Evolutionary conservation across 345 rosid species (phyloP).

Genomic region (Eucalyptus pumila): DNA sequence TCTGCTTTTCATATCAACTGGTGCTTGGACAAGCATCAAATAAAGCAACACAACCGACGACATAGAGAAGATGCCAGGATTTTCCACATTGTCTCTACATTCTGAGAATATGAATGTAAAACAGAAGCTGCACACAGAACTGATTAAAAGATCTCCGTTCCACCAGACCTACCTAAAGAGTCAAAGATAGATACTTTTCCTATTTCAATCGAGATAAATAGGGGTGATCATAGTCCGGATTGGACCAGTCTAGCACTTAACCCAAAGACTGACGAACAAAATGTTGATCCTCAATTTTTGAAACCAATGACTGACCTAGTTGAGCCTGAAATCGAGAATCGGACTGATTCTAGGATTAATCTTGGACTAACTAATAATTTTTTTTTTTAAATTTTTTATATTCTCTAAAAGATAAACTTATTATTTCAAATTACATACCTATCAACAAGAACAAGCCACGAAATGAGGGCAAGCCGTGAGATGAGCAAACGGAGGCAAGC

Average conservation of each 20-base stretch:
- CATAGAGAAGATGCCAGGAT: not conserved
- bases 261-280: too few species aligned
- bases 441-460: too few species aligned
- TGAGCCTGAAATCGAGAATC: accelerated
- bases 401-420: too few species aligned
- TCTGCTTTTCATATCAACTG: not conserved
- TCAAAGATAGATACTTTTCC: not conserved
- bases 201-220: not conserved
- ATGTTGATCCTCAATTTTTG: too few species aligned
- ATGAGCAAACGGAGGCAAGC: too few species aligned
- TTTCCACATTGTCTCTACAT: not conserved
- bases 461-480: too few species aligned
- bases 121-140: not conserved
- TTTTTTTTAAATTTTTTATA: too few species aligned
- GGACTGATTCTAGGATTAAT: too few species aligned
- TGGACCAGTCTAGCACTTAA: too few species aligned
- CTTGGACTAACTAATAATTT: accelerated
- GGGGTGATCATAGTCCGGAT: accelerated
- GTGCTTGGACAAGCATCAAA: not conserved
- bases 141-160: not conserved
- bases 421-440: too few species aligned
- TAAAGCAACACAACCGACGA: not conserved
- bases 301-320: accelerated
- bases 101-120: not conserved
- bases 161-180: not conserved